Base-by-base conservation (phyloP, 305 asterid genomes). In the Rubia tinctorum region DNA sequence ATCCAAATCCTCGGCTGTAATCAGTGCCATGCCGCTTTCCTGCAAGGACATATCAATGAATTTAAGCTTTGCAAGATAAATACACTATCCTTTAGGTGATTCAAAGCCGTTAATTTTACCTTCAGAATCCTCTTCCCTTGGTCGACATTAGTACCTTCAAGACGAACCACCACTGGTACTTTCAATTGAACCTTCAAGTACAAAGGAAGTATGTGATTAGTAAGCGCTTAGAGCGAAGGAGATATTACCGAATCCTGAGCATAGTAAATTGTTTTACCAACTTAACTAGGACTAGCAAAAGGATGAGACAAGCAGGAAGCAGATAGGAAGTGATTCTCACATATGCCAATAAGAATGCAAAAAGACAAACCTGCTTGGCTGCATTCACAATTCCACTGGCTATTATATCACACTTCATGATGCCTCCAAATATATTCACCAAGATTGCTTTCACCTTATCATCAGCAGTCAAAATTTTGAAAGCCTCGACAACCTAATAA, bases 301-400 rank as follows among this genome's bases (percentile, higher is more conserved):
- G 7, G 59, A 53, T 53, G 23, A 18, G 23, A 53, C 59, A 53
- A 17, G 59, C 23, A 53, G 59, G 59, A 53, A 53, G 59, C 23
- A 53, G 59, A 53, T 53, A 53, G 59, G 18, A 53, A 53, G 59
- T 53, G 23, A 53, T 18, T 14, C 42, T 11, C 23, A 42, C 25
- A 27, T 11, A 18, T 34, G 15, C 17, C 49, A 7, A 20, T 18
- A 44, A 55, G 61, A 42, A 43, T 10, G 17, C 59, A 61, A 76
- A 75, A 40, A 68, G 56, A 71, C 73, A 79, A 77, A 93, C 99
- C 83, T 82, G 90, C 79, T 95, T 91, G 61, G 99, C 98, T 79
- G 99, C 99, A 88, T 91, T 95, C 80, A 93, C 98, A 59, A 95
- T 95, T 76, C 99, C 99, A 75, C 97, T 90, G 75, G 99, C 98